These are phyloP conservation scores for Boletus vermiculosoides DNA, from an alignment of 768 basidiomycete genomes.

Conservation along the genomic window DNA sequence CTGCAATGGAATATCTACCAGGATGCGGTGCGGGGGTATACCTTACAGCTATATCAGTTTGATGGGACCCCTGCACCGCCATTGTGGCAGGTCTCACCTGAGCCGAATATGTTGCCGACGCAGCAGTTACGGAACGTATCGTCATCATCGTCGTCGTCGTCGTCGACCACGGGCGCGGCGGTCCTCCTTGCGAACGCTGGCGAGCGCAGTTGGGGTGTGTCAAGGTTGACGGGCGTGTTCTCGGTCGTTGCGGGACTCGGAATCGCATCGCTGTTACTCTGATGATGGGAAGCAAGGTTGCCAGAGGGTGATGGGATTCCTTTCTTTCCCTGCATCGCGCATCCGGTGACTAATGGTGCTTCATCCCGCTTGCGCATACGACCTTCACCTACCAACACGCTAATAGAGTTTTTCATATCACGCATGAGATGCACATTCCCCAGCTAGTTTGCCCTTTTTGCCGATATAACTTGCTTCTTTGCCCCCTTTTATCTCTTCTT, in stretches of 20 bases:
- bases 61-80: constrained; percentile 79
- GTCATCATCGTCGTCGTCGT: constrained; percentile 4
- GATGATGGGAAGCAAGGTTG: neutral
- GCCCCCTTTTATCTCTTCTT: neutral
- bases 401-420: constrained; percentile 17
- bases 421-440: constrained; percentile 7
- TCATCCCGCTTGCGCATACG: constrained; percentile 3
- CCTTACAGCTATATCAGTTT: constrained; percentile 74
- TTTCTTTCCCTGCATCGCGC: neutral
- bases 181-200: constrained; percentile 25
- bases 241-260: constrained; percentile 21
- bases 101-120: constrained; percentile 88
- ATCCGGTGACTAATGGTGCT: constrained; percentile 1
- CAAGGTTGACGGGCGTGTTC: constrained; percentile 10
- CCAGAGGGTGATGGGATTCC: neutral
- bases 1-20: constrained; percentile 66
- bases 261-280: constrained; percentile 26
- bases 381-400: constrained; percentile 21
- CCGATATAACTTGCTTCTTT: constrained; percentile 1
- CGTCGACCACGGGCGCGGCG: constrained; percentile 7
- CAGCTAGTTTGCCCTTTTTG: neutral
- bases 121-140: constrained; percentile 57
- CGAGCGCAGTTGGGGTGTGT: constrained; percentile 22
- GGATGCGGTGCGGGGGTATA: constrained; percentile 59
- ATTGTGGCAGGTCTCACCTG: constrained; percentile 58